phyloP scores from a whole-genome alignment of 2,329 filamentous ascomycete genomes.

The Exophiala dermatitidis region DNA sequence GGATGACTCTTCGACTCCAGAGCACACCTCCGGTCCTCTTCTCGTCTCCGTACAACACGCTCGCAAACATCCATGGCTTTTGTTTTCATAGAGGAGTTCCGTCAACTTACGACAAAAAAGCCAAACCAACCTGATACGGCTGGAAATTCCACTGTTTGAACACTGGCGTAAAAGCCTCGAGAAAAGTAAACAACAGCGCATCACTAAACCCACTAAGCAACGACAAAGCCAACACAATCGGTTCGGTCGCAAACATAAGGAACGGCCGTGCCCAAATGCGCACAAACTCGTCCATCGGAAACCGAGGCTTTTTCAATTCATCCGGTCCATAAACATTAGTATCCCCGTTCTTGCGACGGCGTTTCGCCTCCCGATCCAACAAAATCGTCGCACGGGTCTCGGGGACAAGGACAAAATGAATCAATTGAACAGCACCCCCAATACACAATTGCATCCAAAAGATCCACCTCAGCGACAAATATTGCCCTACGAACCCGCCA shows the following conservation, averaged over 20 bases:
- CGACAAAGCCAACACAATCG: constrained; percentile 56
- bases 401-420: constrained; percentile 48
- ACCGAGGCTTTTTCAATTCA: constrained; percentile 50
- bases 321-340: constrained; percentile 58
- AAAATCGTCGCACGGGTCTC: constrained; percentile 54
- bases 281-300: constrained; percentile 52
- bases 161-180: constrained; percentile 55
- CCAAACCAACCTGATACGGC: constrained; percentile 42
- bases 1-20: no score
- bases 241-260: constrained; percentile 58
- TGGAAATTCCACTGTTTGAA: constrained; percentile 55
- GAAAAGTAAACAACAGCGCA: constrained; percentile 60
- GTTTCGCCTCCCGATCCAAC: constrained; percentile 53
- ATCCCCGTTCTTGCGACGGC: constrained; percentile 44
- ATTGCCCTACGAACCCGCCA: constrained; percentile 47
- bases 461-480: constrained; percentile 51
- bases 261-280: constrained; percentile 55
- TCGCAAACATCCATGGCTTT: no score
- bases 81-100: no score
- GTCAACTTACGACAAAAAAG: constrained; percentile 46
- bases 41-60: no score
- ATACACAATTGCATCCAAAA: constrained; percentile 58
- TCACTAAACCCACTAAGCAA: constrained; percentile 58
- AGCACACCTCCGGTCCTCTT: no score
- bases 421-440: constrained; percentile 45